Evolutionary conservation across 495 filamentous ascomycete species (phyloP).

Genomic region (Cudoniella acicularis): DNA sequence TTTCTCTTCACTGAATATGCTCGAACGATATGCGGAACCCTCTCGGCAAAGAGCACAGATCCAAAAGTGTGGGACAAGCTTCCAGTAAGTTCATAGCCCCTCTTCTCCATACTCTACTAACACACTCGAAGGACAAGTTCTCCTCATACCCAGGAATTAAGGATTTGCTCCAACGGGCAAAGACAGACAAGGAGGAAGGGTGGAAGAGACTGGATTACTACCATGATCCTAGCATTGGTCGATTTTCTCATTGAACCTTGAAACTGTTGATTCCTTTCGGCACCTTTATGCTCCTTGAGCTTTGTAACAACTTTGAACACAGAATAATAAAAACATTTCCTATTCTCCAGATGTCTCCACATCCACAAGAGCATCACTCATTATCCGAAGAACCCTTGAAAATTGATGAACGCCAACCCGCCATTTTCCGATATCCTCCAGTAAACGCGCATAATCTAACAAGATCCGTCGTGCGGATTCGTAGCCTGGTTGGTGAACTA

Average conservation of each 20-base stretch:
- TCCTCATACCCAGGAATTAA: constrained; percentile 36
- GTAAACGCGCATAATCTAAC: constrained; percentile 45
- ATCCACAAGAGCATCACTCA: constrained; percentile 52
- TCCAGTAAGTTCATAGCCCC: constrained; percentile 37
- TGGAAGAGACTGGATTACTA: constrained; percentile 28
- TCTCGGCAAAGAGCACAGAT: constrained; percentile 43
- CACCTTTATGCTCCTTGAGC: neutral
- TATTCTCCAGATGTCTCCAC: constrained; percentile 26
- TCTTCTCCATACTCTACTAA: neutral
- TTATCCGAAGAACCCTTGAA: constrained; percentile 46
- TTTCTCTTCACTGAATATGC: constrained; percentile 44
- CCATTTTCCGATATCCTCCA: constrained; percentile 52
- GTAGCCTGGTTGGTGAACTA: constrained; percentile 45
- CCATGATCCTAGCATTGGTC: constrained; percentile 24
- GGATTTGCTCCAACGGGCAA: constrained; percentile 31
- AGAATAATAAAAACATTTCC: neutral
- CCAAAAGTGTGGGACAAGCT: constrained; percentile 52
- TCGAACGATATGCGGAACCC: constrained; percentile 44
- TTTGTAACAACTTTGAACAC: neutral
- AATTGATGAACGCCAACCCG: constrained; percentile 39
- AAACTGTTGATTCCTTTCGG: neutral
- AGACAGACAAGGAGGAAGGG: constrained; percentile 31
- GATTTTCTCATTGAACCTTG: neutral
- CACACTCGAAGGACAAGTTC: constrained; percentile 32
- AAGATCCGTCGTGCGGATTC: constrained; percentile 45